Base-by-base conservation (phyloP, 495 filamentous ascomycete species). In the Pyrenopolyporus hunteri region DNA sequence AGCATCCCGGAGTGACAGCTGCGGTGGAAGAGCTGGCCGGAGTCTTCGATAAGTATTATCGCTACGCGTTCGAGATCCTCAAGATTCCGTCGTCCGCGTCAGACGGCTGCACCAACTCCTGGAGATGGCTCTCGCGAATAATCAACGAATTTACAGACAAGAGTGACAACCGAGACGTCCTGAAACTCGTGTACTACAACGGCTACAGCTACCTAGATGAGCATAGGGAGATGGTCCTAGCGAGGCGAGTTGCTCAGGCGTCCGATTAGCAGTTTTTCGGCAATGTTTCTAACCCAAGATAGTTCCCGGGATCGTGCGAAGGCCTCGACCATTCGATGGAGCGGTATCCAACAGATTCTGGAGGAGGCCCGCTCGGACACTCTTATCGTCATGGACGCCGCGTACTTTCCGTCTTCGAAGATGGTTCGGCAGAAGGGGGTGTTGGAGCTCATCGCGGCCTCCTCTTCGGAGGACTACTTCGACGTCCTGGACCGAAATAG, bases 371-470 rank as follows among this genome's bases (percentile, higher is more conserved):
- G 67, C 5, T 71, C 77, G 9, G 78, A 82, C 42, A 74, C 73
- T 3, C 59, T 82, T n/a, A 72, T 82, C 62, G 59, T 82, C n/a
- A 76, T 82, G 76, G 79, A 82, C 67, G 69, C 77, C 23, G 75
- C 76, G 0, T 80, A 80, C 54, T 80, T 74, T 32, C 78, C 79
- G 0, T 73, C 76, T 17, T 73, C 75, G 6, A 73, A 73, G 48
- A 71, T 71, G 40, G 70, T 73, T 13, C 70, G 75, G 10, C 70
- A 70, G 32, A 64, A 69, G 40, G 78, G 78, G 14, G 74, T 81
- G 46, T 59, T 82, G 46, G 78, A 82, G 59, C 47, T 82, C 17
- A 74, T 82, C 42, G 79, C 78, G 6, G 79, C 79, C 0, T 76
- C 77, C 2, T 72, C 74, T 16, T 74, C 76, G 25, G 77, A 80